Evolutionary conservation across 2,329 filamentous ascomycete species (phyloP), one percentile per base, ranked within the genome.

Genomic region (Metarhizium sp.): DNA sequence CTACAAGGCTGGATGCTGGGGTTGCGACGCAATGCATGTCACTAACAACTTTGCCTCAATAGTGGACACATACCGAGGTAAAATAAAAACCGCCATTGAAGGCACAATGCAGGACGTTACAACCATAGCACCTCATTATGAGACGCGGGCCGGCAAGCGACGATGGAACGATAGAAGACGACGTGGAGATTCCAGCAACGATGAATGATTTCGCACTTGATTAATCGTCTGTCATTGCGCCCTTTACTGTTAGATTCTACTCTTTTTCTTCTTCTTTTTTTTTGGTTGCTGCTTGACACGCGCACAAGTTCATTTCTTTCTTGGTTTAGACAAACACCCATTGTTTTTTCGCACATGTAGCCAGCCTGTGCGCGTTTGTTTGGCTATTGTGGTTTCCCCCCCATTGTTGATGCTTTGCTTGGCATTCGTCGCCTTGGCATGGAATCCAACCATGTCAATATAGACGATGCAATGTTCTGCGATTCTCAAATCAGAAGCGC

Each of bases 41-140:
- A 40, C 57, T 66, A 49, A 63, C 53, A 30, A 43, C 10, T 1
- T 34, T 13, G 32, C 29, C 18, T 11, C 1, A 43, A 55, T 63
- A 95, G 91, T 97, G 71, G 92, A 97, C 70, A 90, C 88, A 59
- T 96, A 96, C 71, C 87, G 92, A 62, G 92, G 90, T 69, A 96
- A 95, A 77, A 94, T 92, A 70, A 84, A 88, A 60, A 86, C 81
- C 61, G 88, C 87, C 55, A 92, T 95, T 74, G 82, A 95, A 64
- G 84, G 81, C 25, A 81, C 85, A 47, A 88, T 89, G 64, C 86
- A 90, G 66, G 90, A 95, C 59, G 80, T 90, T 48, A 78, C 81
- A 55, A 78, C 80, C 20, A 83, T 88, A 30, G 88, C 89, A 29
- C 86, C 90, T 54, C 91, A 96, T 72, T 95, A 92, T 66, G 91